phyloP scores from a whole-genome alignment of 495 filamentous ascomycete species.

The Penicillium angulare region DNA sequence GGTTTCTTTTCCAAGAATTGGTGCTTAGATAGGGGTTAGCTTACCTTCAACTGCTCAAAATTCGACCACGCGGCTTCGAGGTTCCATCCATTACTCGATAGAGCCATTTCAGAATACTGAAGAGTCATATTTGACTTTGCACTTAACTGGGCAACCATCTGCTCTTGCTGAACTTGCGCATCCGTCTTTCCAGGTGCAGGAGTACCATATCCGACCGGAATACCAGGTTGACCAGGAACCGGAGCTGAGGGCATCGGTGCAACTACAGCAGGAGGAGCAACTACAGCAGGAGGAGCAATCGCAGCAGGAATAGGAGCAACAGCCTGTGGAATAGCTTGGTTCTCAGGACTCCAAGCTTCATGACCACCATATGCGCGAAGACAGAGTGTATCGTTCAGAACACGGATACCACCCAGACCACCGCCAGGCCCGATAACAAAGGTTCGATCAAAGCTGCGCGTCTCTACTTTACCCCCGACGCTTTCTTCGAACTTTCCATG shows the following conservation, averaged over 20 bases:
- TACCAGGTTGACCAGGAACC: constrained; percentile 22
- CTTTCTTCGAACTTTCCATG: constrained; percentile 83
- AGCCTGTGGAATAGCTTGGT: constrained; percentile 28
- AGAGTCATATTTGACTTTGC: constrained; percentile 69
- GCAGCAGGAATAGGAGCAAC: constrained; percentile 16
- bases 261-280: constrained; percentile 7
- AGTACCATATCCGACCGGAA: constrained; percentile 42
- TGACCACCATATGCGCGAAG: constrained; percentile 64
- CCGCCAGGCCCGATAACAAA: constrained; percentile 80
- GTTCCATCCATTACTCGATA: constrained; percentile 71
- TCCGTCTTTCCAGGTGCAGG: constrained; percentile 40
- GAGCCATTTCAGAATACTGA: constrained; percentile 68
- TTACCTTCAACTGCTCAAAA: constrained; percentile 59
- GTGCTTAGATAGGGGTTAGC: neutral
- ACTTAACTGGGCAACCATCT: constrained; percentile 63
- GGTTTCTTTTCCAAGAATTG: neutral
- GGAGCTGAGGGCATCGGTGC: constrained; percentile 1
- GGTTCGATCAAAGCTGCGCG: constrained; percentile 79
- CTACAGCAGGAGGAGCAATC: constrained; percentile 7
- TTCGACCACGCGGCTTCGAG: constrained; percentile 63
- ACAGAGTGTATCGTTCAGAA: constrained; percentile 76
- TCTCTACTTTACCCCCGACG: constrained; percentile 50
- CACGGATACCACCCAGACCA: constrained; percentile 60
- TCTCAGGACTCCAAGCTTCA: constrained; percentile 55
- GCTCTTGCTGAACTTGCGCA: constrained; percentile 54